Conservation (phyloP, 768 basidiomycete genomes). For the Cystofilobasidium capitatum region DNA sequence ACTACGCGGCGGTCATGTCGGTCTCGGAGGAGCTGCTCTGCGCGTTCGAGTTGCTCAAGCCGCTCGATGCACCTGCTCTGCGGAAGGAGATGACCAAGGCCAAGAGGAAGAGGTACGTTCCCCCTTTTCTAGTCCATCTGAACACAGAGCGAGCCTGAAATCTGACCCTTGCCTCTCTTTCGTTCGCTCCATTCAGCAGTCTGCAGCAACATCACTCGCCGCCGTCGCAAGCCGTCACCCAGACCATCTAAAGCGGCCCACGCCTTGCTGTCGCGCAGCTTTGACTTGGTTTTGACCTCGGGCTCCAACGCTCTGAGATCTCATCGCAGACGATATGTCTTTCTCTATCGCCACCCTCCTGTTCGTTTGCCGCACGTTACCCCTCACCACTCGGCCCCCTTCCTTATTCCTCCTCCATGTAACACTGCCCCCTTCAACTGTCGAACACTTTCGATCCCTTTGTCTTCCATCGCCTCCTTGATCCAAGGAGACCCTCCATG, state of each 20-base stretch:
- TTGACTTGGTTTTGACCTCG: not conserved
- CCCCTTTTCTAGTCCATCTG: not conserved
- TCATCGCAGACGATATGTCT: no score
- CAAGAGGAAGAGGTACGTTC: slow-evolving; percentile 81
- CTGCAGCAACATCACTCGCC: slow-evolving; percentile 41
- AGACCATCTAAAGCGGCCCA: slow-evolving; percentile 19
- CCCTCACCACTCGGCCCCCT: no score
- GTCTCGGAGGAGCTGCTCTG: slow-evolving; percentile 96
- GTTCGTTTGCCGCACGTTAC: no score
- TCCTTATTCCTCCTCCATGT: no score
- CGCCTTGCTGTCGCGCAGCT: not conserved
- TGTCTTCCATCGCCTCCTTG: no score
- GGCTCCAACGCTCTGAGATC: no score
- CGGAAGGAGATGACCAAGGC: slow-evolving; percentile 98
- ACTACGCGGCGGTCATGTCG: slow-evolving; percentile 58
- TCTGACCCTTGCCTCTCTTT: slow-evolving; percentile 4
- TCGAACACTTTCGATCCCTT: no score
- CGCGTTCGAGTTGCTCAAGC: slow-evolving; percentile 94
- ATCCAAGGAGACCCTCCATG: no score
- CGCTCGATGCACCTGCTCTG: slow-evolving; percentile 82
- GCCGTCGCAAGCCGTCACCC: slow-evolving; percentile 31
- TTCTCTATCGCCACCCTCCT: no score
- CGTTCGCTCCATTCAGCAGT: slow-evolving; percentile 25
- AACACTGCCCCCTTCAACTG: no score
- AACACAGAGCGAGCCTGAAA: not conserved